Percentiles rank a stretch among this genome's conserved stretches.
phyloP scores from a whole-genome alignment of 257 asterid species.

The Nicotiana knightiana region DNA sequence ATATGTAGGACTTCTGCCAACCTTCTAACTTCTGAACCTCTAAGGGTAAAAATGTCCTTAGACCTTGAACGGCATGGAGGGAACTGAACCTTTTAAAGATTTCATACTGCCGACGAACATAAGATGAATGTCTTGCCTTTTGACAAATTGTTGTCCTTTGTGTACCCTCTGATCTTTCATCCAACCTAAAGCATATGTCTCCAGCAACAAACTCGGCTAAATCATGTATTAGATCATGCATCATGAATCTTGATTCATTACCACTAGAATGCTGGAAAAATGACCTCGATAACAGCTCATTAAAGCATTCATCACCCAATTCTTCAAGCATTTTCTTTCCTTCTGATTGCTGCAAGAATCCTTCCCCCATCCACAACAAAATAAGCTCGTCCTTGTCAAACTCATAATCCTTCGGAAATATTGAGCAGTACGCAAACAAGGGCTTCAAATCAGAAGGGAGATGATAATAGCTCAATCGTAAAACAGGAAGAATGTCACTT shows the following conservation, averaged over 20 bases:
- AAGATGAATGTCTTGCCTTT: conserved; percentile 23
- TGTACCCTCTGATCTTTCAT: conserved; percentile 15
- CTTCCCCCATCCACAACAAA: conserved; percentile 30
- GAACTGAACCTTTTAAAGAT: conserved; percentile 16
- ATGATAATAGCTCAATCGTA: conserved; percentile 24
- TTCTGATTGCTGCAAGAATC: conserved; percentile 16
- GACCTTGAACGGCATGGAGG: conserved; percentile 13
- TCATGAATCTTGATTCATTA: conserved; percentile 10
- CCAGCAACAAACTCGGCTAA: conserved; percentile 28
- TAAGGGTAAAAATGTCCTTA: conserved; percentile 29
- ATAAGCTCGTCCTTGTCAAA: conserved; percentile 19
- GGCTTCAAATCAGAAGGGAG: conserved; percentile 26
- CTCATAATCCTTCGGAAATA: conserved; percentile 23
- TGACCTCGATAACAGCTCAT: conserved; percentile 21
- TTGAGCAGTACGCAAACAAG: conserved; percentile 25
- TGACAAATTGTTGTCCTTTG: conserved; percentile 8
- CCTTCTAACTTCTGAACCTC: conserved; percentile 17
- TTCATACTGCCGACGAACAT: conserved; percentile 16
- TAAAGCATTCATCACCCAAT: conserved; percentile 20
- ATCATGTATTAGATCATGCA: conserved; percentile 33
- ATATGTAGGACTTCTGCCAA: conserved; percentile 21
- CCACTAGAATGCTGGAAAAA: conserved; percentile 18
- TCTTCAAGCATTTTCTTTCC: conserved; percentile 23
- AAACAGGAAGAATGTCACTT: conserved; percentile 20
- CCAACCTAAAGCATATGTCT: conserved; percentile 22